phyloP scores from a whole-genome alignment of 345 rosid genomes.

The Brassica carinata region DNA sequence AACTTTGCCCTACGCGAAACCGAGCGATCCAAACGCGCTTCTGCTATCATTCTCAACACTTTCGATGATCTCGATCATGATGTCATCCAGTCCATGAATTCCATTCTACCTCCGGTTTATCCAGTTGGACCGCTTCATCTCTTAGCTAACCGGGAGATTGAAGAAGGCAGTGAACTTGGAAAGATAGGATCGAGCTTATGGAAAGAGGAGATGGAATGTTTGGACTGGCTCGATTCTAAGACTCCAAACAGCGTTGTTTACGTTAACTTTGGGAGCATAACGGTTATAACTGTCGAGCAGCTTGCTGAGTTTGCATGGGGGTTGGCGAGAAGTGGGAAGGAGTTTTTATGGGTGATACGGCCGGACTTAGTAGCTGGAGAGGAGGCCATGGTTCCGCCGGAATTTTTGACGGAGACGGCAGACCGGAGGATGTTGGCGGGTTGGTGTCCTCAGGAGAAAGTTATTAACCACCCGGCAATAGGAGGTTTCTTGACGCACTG shows the following conservation, averaged over 20 bases:
- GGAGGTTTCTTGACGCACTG: constrained; percentile 2
- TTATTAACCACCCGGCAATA: neutral
- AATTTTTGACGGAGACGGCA: neutral
- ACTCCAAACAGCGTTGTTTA: constrained; percentile 52
- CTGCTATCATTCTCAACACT: constrained; percentile 36
- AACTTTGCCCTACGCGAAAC: constrained; percentile 16
- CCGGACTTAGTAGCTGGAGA: constrained; percentile 60
- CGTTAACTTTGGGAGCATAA: constrained; percentile 68
- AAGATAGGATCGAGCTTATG: constrained; percentile 52
- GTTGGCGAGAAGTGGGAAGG: constrained; percentile 53
- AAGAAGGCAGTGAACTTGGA: constrained; percentile 1
- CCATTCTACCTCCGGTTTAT: neutral
- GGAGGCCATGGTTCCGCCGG: constrained; percentile 43
- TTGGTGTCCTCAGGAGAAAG: constrained; percentile 4
- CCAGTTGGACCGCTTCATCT: neutral
- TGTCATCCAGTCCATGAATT: neutral
- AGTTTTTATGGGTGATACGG: constrained; percentile 66
- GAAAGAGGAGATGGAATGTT: constrained; percentile 57
- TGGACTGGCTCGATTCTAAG: constrained; percentile 56
- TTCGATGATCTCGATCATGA: neutral
- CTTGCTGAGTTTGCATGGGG: constrained; percentile 67
- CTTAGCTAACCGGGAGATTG: constrained; percentile 1
- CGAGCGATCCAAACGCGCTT: constrained; percentile 43
- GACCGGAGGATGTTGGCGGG: neutral
- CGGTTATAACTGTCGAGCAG: constrained; percentile 50